These are phyloP conservation scores for Petunia hybrid DNA, from an alignment of 305 asterid species.

Conservation along the genomic window DNA sequence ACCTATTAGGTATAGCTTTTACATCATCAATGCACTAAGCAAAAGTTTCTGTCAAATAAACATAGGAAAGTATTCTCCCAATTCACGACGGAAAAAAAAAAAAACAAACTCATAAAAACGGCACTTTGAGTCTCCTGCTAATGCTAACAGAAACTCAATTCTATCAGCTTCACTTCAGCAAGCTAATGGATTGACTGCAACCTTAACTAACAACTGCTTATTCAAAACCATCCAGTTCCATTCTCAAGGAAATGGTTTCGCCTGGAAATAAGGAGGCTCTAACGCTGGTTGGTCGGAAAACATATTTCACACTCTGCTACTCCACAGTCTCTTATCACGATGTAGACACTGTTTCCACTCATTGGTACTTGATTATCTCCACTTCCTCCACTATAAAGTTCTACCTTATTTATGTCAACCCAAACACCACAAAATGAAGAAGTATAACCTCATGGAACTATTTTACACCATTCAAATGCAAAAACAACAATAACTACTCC, in stretches of 20 bases:
- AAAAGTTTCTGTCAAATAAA: not conserved
- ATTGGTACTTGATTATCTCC: not conserved
- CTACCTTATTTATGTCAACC: not conserved
- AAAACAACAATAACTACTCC: not conserved
- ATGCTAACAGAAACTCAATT: not conserved
- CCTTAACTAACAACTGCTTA: not conserved
- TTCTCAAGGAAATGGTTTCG: not conserved
- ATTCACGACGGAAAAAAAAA: not conserved
- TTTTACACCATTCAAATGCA: not conserved
- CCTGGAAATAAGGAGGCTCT: not conserved
- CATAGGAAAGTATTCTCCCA: not conserved
- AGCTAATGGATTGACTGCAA: conserved; percentile 2
- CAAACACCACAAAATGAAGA: conserved; percentile 17
- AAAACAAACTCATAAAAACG: not conserved
- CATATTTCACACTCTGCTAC: not conserved
- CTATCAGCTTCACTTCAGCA: not conserved
- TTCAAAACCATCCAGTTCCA: conserved; percentile 12
- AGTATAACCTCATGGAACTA: not conserved
- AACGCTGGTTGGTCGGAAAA: not conserved
- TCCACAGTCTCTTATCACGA: not conserved
- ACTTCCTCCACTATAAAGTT: not conserved
- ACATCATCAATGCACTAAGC: conserved; percentile 29
- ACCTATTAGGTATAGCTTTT: conserved; percentile 53
- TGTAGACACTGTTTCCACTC: not conserved
- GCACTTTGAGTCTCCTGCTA: not conserved